phyloP scores from a whole-genome alignment of 495 filamentous ascomycete species.

The Annulohypoxylon bovei region DNA sequence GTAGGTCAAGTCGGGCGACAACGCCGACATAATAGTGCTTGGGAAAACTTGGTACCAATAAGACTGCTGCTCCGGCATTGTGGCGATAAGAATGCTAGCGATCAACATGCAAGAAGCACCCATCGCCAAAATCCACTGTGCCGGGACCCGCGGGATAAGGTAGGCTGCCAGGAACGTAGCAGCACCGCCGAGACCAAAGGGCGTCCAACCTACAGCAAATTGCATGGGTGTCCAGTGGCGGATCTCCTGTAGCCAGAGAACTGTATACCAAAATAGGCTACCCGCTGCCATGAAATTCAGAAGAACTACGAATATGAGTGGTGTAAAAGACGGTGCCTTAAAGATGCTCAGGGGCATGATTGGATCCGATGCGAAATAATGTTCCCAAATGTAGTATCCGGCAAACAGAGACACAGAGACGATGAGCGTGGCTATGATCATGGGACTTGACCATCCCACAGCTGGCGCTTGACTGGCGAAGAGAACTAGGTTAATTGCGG shows the following conservation, averaged over 20 bases:
- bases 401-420: slow-evolving; percentile 53
- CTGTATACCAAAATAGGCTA: slow-evolving; percentile 59
- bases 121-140: slow-evolving; percentile 63
- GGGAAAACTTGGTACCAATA: slow-evolving; percentile 65
- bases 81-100: slow-evolving; percentile 56
- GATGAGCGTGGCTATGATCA: slow-evolving; percentile 58
- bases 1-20: slow-evolving; percentile 63
- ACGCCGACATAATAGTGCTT: slow-evolving; percentile 54
- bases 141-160: slow-evolving; percentile 55
- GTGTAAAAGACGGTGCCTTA: slow-evolving; percentile 59
- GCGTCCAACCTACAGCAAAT: slow-evolving; percentile 56
- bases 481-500: background rate
- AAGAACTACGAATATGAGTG: slow-evolving; percentile 59
- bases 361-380: slow-evolving; percentile 51
- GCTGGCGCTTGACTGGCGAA: slow-evolving; percentile 59
- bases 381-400: slow-evolving; percentile 60
- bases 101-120: slow-evolving; percentile 53
- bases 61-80: slow-evolving; percentile 58
- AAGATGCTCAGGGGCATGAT: slow-evolving; percentile 64
- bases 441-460: slow-evolving; percentile 59
- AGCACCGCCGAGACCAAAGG: slow-evolving; percentile 54
- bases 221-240: slow-evolving; percentile 58
- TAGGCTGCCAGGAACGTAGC: slow-evolving; percentile 59
- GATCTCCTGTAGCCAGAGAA: slow-evolving; percentile 56
- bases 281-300: slow-evolving; percentile 64